Percentiles rank a stretch among this genome's conserved stretches.
Evolutionary conservation across 108 stramenopile genomes (phyloP).

Genomic region (Skeletonema costatum): DNA sequence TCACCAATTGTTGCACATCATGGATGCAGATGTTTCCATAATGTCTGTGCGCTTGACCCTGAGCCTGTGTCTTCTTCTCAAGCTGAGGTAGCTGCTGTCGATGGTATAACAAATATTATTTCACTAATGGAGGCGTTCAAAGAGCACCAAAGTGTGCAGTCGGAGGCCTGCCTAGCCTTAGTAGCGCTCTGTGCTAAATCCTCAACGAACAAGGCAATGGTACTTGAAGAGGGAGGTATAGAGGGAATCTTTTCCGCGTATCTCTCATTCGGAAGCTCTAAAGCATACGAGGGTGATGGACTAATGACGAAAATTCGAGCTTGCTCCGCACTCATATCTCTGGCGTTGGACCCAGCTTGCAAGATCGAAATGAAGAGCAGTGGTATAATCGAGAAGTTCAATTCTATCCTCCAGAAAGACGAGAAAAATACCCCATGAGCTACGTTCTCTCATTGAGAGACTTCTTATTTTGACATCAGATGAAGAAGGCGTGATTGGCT

Average conservation of each 20-base stretch:
- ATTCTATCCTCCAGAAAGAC: not conserved
- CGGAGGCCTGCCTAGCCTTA: conserved; percentile 33
- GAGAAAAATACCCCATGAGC: conserved; percentile 4
- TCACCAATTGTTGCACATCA: conserved; percentile 23
- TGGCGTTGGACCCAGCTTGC: conserved; percentile 15
- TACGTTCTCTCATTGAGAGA: conserved; percentile 16
- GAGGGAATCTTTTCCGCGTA: conserved; percentile 5
- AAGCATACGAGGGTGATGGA: not conserved
- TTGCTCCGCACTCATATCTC: conserved; percentile 22
- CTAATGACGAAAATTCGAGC: conserved; percentile 22
- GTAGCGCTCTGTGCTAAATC: conserved; percentile 5
- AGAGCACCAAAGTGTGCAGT: conserved; percentile 6
- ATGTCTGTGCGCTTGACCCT: conserved; percentile 5
- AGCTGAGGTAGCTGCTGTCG: not conserved
- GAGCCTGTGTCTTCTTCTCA: not conserved
- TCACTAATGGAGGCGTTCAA: conserved; percentile 15
- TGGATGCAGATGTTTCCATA: conserved; percentile 24
- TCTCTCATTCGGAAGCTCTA: not conserved
- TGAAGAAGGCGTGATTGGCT: not conserved
- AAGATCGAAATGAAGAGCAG: not conserved
- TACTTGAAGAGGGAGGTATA: conserved; percentile 14
- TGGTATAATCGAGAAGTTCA: conserved; percentile 23
- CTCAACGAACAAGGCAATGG: conserved; percentile 10
- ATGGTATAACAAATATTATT: conserved; percentile 8
- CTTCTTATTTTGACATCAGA: conserved; percentile 4